phyloP scores from a whole-genome alignment of 164 flowering plant genomes.

The Piper betle region DNA sequence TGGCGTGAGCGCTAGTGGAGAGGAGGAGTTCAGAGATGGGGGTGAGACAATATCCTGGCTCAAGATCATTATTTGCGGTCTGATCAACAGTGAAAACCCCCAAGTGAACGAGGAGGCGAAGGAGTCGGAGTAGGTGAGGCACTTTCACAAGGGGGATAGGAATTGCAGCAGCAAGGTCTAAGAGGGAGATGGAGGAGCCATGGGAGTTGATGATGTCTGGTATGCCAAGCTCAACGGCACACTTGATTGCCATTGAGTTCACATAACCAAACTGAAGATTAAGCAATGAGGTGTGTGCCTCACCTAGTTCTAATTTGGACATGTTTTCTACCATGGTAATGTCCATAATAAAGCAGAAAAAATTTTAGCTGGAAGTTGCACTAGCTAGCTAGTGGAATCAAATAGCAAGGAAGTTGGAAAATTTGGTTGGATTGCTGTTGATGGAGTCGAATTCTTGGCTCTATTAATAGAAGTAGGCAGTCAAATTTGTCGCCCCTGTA shows the following conservation, averaged over 20 bases:
- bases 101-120: conserved; percentile 29
- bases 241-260: conserved; percentile 31
- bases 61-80: conserved; percentile 11
- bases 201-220: conserved; percentile 23
- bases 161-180: conserved; percentile 7
- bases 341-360: background rate
- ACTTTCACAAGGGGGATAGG: conserved; percentile 8
- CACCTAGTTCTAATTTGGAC: background rate
- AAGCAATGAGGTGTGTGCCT: background rate
- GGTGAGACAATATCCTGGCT: conserved; percentile 19
- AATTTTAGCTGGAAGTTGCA: too few species aligned
- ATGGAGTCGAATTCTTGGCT: too few species aligned
- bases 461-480: too few species aligned
- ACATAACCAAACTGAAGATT: conserved; percentile 7
- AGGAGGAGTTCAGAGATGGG: conserved; percentile 19
- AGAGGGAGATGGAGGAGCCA: conserved; percentile 15
- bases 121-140: conserved; percentile 15
- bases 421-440: too few species aligned
- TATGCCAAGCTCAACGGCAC: conserved; percentile 26
- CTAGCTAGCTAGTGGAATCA: too few species aligned
- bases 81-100: conserved; percentile 19
- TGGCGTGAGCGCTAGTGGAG: conserved; percentile 3
- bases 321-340: background rate
- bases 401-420: too few species aligned
- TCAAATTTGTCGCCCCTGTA: too few species aligned